Evolutionary conservation across 1,284 basidiomycete genomes (phyloP), one percentile per base, ranked within the genome.

Genomic region (Grifola frondosa): DNA sequence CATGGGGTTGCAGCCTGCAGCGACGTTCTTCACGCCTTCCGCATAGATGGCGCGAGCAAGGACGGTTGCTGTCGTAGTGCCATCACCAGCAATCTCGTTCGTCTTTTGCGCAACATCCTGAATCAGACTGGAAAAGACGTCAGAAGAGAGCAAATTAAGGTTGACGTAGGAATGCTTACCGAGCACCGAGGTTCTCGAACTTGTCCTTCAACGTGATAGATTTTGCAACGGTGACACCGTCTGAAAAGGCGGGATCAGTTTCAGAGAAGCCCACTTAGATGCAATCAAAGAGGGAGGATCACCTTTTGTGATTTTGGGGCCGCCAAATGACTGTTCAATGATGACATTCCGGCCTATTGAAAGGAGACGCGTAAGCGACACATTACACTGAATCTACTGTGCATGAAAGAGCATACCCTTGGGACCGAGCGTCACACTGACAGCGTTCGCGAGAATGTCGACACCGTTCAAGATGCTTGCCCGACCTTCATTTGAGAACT

Each of bases 1-100:
- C 94, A 98, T 99, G 26, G 96, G 96, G 76, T 97, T 97, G 80
- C 96, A 99, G 16, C 96, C 93, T 11, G 96, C 96, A 30, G 96
- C 95, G 46, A 99, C 96, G 65, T 98, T 99, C 80, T 98, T 98
- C 58, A 98, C 95, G 71, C 96, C 96, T 70, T 99, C 96, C 1
- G 93, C 80, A 73, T 97, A 99, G 72, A 99, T 98, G 50, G 95
- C 94, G 45, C 91, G 88, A 7, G 96, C 92, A 47, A 98, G 85
- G 41, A 98, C 96, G 28, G 96, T 98, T 19, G 96, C 95, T 19
- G 96, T 98, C 11, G 96, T 99, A 11, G 95, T 99, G 53, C 96
- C 96, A 66, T 99, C 96, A 73, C 96, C 96, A 33, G 96, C 96
- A 57, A 90, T 78, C 71, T 98, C 96, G 75, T 97, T 98, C 30